Evolutionary conservation across 2,329 filamentous ascomycete genomes (phyloP).

Genomic region (Colletotrichum costaricense): DNA sequence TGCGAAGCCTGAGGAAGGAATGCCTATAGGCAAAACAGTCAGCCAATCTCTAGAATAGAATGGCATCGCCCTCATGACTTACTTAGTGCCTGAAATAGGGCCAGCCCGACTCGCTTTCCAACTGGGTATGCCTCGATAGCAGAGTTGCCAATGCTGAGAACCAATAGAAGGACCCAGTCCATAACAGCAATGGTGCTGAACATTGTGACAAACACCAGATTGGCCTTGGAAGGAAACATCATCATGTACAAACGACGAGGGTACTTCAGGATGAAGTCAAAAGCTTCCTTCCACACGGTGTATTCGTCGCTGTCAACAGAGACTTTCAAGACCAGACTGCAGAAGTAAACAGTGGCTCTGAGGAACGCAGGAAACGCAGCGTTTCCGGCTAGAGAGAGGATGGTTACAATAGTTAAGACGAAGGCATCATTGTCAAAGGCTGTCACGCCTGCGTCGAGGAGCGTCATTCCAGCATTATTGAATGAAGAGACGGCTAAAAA

Average conservation of each 20-base stretch:
- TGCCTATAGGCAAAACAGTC: conserved; percentile 51
- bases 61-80: conserved; percentile 38
- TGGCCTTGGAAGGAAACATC: conserved; percentile 71
- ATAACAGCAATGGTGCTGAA: conserved; percentile 69
- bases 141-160: conserved; percentile 72
- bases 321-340: conserved; percentile 54
- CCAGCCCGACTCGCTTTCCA: conserved; percentile 69
- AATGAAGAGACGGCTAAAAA: conserved; percentile 77
- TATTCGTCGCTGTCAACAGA: conserved; percentile 51
- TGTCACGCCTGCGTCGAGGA: conserved; percentile 74
- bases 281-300: conserved; percentile 58
- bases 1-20: conserved; percentile 74
- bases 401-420: conserved; percentile 63
- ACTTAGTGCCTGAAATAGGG: conserved; percentile 72
- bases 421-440: conserved; percentile 66
- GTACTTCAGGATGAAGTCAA: conserved; percentile 66
- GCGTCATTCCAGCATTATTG: conserved; percentile 76
- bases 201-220: conserved; percentile 74
- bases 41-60: background rate
- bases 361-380: conserved; percentile 74
- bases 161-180: conserved; percentile 74
- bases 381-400: conserved; percentile 72
- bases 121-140: conserved; percentile 62
- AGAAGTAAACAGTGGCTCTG: conserved; percentile 67
- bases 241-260: conserved; percentile 71